Evolutionary conservation across 305 asterid genomes (phyloP).

Genomic region (Fraxinus ornus): DNA sequence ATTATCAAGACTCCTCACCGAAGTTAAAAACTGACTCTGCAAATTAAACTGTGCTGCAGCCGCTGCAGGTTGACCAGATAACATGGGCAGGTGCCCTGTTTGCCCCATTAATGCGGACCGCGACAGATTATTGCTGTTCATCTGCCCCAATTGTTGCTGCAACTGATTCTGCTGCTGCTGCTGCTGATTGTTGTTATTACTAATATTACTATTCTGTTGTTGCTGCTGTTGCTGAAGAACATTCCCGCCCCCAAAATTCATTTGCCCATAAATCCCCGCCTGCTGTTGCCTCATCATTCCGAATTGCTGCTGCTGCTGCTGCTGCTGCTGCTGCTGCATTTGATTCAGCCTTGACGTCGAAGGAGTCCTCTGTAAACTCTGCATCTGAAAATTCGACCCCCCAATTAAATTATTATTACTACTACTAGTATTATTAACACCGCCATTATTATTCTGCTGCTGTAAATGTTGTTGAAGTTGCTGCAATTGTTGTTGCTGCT

Average conservation of each 20-base stretch:
- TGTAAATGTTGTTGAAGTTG: slow-evolving; percentile 13
- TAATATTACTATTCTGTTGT: neutral
- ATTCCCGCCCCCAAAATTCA: slow-evolving; percentile 62
- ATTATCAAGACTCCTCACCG: slow-evolving; percentile 49
- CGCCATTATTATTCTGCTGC: slow-evolving; percentile 28
- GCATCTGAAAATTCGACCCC: slow-evolving; percentile 52
- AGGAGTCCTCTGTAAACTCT: slow-evolving; percentile 59
- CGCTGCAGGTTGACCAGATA: slow-evolving; percentile 70
- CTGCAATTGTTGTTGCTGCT: slow-evolving; percentile 5
- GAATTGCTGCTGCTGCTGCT: too few relatives aligned
- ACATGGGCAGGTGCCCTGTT: slow-evolving; percentile 65
- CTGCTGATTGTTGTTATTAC: neutral
- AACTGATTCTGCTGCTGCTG: slow-evolving; percentile 23
- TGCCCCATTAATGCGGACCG: slow-evolving; percentile 59
- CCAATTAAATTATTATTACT: slow-evolving; percentile 47
- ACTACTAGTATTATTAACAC: slow-evolving; percentile 24
- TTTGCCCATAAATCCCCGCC: slow-evolving; percentile 61
- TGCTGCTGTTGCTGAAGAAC: slow-evolving; percentile 46
- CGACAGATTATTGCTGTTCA: slow-evolving; percentile 53
- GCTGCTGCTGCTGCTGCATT: slow-evolving; percentile 61
- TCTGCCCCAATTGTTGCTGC: slow-evolving; percentile 51
- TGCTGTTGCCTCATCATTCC: slow-evolving; percentile 55
- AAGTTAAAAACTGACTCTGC: slow-evolving; percentile 67
- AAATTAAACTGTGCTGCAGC: slow-evolving; percentile 73
- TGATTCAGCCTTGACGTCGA: slow-evolving; percentile 67